phyloP scores from a whole-genome alignment of 2,329 filamentous ascomycete species.

The Penicillium sp. region DNA sequence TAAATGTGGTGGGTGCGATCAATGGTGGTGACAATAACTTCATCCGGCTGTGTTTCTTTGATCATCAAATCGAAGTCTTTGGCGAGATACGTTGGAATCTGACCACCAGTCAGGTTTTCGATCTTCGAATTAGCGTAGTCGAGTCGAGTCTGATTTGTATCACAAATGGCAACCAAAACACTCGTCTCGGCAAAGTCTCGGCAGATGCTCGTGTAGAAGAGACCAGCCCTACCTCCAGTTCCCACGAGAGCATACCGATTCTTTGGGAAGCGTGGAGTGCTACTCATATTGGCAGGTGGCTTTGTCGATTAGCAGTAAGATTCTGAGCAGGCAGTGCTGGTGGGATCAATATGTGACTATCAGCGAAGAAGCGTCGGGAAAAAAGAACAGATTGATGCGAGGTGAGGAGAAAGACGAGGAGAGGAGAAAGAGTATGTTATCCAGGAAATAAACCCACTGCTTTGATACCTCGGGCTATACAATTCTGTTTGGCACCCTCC shows the following conservation, averaged over 20 bases:
- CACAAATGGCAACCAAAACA: constrained; percentile 19
- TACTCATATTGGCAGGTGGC: neutral
- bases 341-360: neutral
- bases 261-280: constrained; percentile 16
- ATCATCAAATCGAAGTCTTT: constrained; percentile 61
- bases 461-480: neutral
- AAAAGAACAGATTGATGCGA: neutral
- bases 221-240: constrained; percentile 26
- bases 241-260: constrained; percentile 27
- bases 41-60: constrained; percentile 58
- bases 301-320: neutral
- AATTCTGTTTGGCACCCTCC: neutral
- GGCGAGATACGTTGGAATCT: constrained; percentile 58
- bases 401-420: no score
- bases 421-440: no score
- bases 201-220: constrained; percentile 23
- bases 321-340: neutral
- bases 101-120: constrained; percentile 45
- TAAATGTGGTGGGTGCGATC: constrained; percentile 64
- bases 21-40: constrained; percentile 65
- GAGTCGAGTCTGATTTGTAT: constrained; percentile 23
- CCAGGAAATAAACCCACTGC: no score
- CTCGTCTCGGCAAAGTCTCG: constrained; percentile 17
- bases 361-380: neutral
- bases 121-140: constrained; percentile 19